These are phyloP conservation scores for Globisporangium orthogonon DNA, from an alignment of 352 stramenopile species.

Conservation along the genomic window DNA sequence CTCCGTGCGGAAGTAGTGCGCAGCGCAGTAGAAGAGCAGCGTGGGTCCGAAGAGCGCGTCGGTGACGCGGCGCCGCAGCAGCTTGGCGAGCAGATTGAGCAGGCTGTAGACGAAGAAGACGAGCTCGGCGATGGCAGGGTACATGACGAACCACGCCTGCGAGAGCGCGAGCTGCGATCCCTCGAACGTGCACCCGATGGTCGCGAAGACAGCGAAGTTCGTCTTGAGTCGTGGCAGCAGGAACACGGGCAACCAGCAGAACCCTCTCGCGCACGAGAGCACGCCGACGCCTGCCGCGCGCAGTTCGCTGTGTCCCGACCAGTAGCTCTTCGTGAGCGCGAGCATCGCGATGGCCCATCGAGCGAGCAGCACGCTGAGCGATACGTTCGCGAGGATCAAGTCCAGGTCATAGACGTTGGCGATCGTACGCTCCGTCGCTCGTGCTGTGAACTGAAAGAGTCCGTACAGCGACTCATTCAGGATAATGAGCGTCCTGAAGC, in stretches of 20 bases:
- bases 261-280: slow-evolving; percentile 10
- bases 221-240: slow-evolving; percentile 18
- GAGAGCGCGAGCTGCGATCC: slow-evolving; percentile 33
- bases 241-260: slow-evolving; percentile 13
- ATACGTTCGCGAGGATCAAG: slow-evolving; percentile 28
- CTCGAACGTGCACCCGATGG: slow-evolving; percentile 22
- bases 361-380: slow-evolving; percentile 19
- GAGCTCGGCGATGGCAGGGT: slow-evolving; percentile 30
- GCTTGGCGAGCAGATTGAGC: slow-evolving; percentile 35
- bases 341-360: slow-evolving; percentile 23
- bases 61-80: slow-evolving; percentile 23
- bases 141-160: slow-evolving; percentile 45
- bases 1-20: slow-evolving; percentile 17
- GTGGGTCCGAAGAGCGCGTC: slow-evolving; percentile 33
- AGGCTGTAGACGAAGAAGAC: slow-evolving; percentile 36
- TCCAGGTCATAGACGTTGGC: slow-evolving; percentile 25
- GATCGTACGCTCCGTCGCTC: slow-evolving; percentile 1
- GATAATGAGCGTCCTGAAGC: neutral
- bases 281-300: slow-evolving; percentile 12
- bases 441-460: too few relatives aligned
- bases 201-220: slow-evolving; percentile 16
- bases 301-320: neutral
- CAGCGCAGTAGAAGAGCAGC: slow-evolving; percentile 24
- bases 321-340: slow-evolving; percentile 4
- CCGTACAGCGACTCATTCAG: slow-evolving; percentile 22